Evolutionary conservation across 805 yeast species (phyloP).

Genomic region (Pichia gijzeniarum): DNA sequence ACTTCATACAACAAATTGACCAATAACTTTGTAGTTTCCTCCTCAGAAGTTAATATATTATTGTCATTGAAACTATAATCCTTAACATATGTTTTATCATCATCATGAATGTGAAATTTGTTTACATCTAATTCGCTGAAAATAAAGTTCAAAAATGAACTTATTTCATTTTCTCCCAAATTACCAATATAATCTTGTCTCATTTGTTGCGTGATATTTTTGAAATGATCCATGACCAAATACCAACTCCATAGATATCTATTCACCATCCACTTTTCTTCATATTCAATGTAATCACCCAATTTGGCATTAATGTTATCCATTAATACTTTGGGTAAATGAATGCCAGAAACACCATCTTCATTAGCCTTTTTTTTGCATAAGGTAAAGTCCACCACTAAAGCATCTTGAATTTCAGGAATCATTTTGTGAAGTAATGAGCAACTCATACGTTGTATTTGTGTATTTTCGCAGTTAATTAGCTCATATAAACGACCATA

Average conservation of each 20-base stretch:
- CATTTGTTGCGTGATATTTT: constrained; percentile 57
- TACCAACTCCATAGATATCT: constrained; percentile 64
- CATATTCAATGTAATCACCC: constrained; percentile 34
- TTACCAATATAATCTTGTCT: constrained; percentile 55
- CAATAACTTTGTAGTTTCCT: constrained; percentile 36
- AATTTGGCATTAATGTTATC: constrained; percentile 27
- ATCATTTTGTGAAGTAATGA: constrained; percentile 36
- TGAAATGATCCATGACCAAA: constrained; percentile 54
- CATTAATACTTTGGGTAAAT: constrained; percentile 38
- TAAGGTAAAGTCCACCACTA: constrained; percentile 57
- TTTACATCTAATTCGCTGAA: constrained; percentile 46
- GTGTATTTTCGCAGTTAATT: constrained; percentile 22
- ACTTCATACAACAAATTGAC: constrained; percentile 47
- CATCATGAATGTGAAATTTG: constrained; percentile 16
- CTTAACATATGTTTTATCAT: constrained; percentile 25
- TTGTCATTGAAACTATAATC: constrained; percentile 17
- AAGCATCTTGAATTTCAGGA: constrained; percentile 45
- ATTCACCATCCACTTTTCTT: constrained; percentile 31
- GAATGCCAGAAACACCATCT: constrained; percentile 27
- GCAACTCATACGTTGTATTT: constrained; percentile 40
- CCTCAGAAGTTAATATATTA: constrained; percentile 11
- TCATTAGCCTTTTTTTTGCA: constrained; percentile 33
- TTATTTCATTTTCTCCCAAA: constrained; percentile 45
- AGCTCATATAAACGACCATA: constrained; percentile 33
- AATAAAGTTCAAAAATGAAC: constrained; percentile 44